A percentile compares a stretch with the other conserved stretches of the same genome.
phyloP scores from a whole-genome alignment of 192 early-diverging fungal species.

The Coemansia sp. region DNA sequence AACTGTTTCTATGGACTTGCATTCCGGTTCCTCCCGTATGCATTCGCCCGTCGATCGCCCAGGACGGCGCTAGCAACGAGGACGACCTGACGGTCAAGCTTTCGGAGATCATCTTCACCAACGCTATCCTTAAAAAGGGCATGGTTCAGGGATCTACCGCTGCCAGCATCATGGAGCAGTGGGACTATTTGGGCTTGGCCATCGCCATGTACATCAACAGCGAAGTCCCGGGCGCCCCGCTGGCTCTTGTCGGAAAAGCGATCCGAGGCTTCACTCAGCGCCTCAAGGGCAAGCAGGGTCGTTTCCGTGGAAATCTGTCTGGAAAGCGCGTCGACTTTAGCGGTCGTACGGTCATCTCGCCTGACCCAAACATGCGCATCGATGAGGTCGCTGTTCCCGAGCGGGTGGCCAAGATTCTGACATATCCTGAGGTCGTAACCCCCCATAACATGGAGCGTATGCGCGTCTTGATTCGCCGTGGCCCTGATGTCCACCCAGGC shows the following conservation, averaged over 20 bases:
- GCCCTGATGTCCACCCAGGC: constrained; percentile 87
- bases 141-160: constrained; percentile 63
- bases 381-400: constrained; percentile 94
- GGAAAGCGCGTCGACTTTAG: constrained; percentile 99
- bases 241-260: constrained; percentile 61
- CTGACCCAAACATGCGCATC: constrained; percentile 97
- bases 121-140: constrained; percentile 63
- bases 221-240: constrained; percentile 88
- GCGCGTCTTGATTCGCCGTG: constrained; percentile 75
- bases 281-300: constrained; percentile 97
- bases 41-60: constrained; percentile 92
- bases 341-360: constrained; percentile 97
- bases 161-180: constrained; percentile 82
- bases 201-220: constrained; percentile 97
- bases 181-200: constrained; percentile 92
- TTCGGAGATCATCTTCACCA: constrained; percentile 91
- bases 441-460: constrained; percentile 82
- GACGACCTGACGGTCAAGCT: constrained; percentile 96
- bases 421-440: constrained; percentile 96
- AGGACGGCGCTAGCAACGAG: constrained; percentile 93
- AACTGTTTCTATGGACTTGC: constrained; percentile 91
- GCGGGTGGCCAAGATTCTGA: constrained; percentile 85
- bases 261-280: constrained; percentile 91
- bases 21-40: constrained; percentile 94
- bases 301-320: constrained; percentile 97